phyloP scores from a whole-genome alignment of 352 stramenopile species.

The Phytophthora parvispora region DNA sequence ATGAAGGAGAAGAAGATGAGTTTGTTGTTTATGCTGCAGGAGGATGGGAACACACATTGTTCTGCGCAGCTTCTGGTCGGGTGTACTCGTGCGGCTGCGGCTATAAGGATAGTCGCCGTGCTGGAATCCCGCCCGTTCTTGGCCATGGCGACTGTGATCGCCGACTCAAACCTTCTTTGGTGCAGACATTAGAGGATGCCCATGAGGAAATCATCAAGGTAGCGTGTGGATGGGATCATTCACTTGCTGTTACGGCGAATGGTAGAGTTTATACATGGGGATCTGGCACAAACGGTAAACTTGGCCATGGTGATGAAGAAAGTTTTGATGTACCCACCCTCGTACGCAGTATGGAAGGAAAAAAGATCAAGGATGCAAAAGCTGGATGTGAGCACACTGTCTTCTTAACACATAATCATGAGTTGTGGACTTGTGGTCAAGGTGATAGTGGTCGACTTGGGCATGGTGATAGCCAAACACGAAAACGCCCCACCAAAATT shows the following conservation, averaged over 20 bases:
- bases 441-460: slow-evolving; percentile 85
- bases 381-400: slow-evolving; percentile 87
- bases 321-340: slow-evolving; percentile 72
- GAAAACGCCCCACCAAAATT: slow-evolving; percentile 68
- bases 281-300: slow-evolving; percentile 83
- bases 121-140: slow-evolving; percentile 83
- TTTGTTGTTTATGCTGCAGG: slow-evolving; percentile 63
- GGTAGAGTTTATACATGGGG: slow-evolving; percentile 84
- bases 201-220: slow-evolving; percentile 74
- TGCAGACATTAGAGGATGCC: slow-evolving; percentile 61
- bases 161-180: slow-evolving; percentile 61
- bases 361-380: slow-evolving; percentile 74
- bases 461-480: slow-evolving; percentile 72
- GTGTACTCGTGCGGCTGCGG: slow-evolving; percentile 84
- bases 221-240: slow-evolving; percentile 88
- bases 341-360: slow-evolving; percentile 56
- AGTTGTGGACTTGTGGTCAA: slow-evolving; percentile 87
- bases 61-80: slow-evolving; percentile 68
- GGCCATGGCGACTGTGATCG: slow-evolving; percentile 80
- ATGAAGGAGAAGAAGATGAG: slow-evolving; percentile 56
- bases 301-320: slow-evolving; percentile 87
- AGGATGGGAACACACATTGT: slow-evolving; percentile 88
- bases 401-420: slow-evolving; percentile 60
- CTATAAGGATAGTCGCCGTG: slow-evolving; percentile 88
- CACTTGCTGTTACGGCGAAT: slow-evolving; percentile 66